A percentile compares a stretch with the other conserved stretches of the same genome.
These are phyloP conservation scores for Ophiostoma ulmi DNA, from an alignment of 2,329 filamentous ascomycete genomes.

Conservation along the genomic window DNA sequence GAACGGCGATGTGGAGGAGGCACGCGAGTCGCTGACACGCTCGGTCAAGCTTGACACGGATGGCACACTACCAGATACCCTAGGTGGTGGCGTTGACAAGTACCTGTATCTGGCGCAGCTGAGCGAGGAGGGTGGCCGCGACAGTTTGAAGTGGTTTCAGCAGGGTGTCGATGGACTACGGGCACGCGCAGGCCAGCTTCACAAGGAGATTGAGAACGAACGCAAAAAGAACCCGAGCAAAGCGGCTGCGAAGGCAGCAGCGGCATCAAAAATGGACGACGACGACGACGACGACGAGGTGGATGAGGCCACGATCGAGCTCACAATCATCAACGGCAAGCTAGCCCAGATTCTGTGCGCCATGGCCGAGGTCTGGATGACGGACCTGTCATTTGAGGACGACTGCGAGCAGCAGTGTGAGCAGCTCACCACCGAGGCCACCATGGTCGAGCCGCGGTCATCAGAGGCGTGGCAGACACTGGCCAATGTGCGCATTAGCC, in stretches of 20 bases:
- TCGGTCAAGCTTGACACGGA: conserved; percentile 73
- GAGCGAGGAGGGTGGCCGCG: conserved; percentile 62
- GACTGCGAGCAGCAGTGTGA: conserved; percentile 90
- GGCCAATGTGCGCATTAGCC: conserved; percentile 88
- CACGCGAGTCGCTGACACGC: conserved; percentile 64
- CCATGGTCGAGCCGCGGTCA: conserved; percentile 72
- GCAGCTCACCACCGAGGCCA: conserved; percentile 80
- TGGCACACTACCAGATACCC: conserved; percentile 61
- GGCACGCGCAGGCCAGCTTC: conserved; percentile 20
- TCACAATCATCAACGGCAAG: conserved; percentile 64
- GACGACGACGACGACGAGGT: conserved; percentile 22
- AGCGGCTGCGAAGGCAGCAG: background rate
- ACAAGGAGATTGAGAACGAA: conserved; percentile 7
- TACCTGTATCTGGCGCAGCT: conserved; percentile 93
- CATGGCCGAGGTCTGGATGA: conserved; percentile 98
- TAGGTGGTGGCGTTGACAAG: conserved; percentile 84
- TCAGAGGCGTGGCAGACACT: conserved; percentile 93
- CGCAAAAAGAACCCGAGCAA: background rate
- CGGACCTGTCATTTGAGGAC: conserved; percentile 86
- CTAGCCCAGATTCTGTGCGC: conserved; percentile 89
- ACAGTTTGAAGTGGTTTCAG: conserved; percentile 64
- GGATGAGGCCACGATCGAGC: conserved; percentile 32
- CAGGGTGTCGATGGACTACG: conserved; percentile 68
- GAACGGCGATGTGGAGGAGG: conserved; percentile 71
- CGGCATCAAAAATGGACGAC: background rate